Conservation (phyloP, 768 basidiomycete genomes). For the Russula griseocarnosa region DNA sequence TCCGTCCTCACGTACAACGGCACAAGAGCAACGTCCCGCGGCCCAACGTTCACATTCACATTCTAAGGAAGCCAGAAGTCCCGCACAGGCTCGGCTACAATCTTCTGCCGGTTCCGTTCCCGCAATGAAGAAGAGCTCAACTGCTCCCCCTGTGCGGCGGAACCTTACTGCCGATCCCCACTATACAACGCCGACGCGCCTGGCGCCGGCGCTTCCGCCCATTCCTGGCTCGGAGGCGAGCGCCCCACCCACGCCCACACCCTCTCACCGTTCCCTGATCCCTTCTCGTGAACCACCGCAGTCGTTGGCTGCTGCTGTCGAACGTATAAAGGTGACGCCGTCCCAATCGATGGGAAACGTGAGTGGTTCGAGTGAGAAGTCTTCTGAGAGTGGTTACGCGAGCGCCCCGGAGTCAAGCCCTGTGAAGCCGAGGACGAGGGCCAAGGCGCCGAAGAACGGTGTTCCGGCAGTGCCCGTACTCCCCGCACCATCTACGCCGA, state of each 20-base stretch:
- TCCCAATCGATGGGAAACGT: constrained; percentile 17
- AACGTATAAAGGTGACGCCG: constrained; percentile 47
- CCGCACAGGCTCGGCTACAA: constrained; percentile 14
- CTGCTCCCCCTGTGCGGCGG: constrained; percentile 20
- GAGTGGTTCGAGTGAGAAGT: constrained; percentile 15
- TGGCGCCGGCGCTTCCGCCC: constrained; percentile 32
- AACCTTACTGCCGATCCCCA: constrained; percentile 22
- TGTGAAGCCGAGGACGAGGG: constrained; percentile 9
- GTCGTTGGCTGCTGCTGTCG: constrained; percentile 67
- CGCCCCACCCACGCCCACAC: constrained; percentile 48
- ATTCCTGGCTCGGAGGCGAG: constrained; percentile 58
- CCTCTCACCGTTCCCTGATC: constrained; percentile 43
- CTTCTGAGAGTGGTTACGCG: constrained; percentile 28
- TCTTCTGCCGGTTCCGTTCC: constrained; percentile 5
- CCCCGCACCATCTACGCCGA: constrained; percentile 12
- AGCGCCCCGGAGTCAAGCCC: constrained; percentile 18
- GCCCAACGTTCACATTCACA: constrained; percentile 17
- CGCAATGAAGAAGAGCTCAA: constrained; percentile 12
- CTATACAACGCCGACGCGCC: constrained; percentile 28
- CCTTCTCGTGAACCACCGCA: constrained; percentile 59
- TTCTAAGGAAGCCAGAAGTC: constrained; percentile 10
- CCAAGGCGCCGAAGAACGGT: constrained; percentile 6
- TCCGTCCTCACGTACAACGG: not conserved
- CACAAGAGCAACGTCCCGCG: constrained; percentile 7
- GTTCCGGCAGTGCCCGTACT: not conserved